Conservation (phyloP, 352 stramenopile genomes). For the Phytophthora melonis region DNA sequence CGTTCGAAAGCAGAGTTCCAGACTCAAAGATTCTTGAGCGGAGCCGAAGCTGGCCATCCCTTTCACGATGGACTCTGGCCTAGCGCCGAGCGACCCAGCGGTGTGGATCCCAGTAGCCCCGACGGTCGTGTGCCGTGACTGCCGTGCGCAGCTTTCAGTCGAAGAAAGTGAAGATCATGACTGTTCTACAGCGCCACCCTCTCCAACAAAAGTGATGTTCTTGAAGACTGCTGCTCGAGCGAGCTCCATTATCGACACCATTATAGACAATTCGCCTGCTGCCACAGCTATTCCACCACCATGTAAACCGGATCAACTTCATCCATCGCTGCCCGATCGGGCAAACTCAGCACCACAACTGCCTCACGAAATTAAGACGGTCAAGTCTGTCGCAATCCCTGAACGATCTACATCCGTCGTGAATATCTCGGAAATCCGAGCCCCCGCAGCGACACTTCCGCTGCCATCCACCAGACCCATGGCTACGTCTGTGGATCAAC, state of each 20-base stretch:
- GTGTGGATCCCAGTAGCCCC: conserved; percentile 14
- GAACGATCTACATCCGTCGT: conserved; percentile 25
- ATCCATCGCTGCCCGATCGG: background rate
- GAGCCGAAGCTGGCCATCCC: background rate
- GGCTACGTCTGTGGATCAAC: background rate
- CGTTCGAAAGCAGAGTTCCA: background rate
- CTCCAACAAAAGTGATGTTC: conserved; percentile 32
- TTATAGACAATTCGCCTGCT: conserved; percentile 36
- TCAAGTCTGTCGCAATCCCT: background rate
- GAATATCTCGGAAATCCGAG: conserved; percentile 18
- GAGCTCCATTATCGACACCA: conserved; percentile 50
- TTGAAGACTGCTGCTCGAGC: conserved; percentile 35
- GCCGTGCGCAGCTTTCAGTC: conserved; percentile 55
- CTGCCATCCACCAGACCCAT: conserved; percentile 3
- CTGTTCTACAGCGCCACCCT: conserved; percentile 37
- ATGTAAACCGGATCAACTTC: conserved; percentile 8
- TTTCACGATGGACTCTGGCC: conserved; percentile 57
- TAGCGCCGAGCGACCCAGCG: conserved; percentile 57
- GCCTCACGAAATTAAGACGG: background rate
- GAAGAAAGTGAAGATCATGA: conserved; percentile 78
- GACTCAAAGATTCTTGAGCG: background rate
- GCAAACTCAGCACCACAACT: conserved; percentile 9
- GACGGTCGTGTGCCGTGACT: conserved; percentile 64
- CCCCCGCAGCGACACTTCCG: conserved; percentile 15
- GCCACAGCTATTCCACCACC: background rate